Evolutionary conservation across 2,329 filamentous ascomycete genomes (phyloP), one percentile per base, ranked within the genome.

Genomic region (Xylariomycetidae sp.): DNA sequence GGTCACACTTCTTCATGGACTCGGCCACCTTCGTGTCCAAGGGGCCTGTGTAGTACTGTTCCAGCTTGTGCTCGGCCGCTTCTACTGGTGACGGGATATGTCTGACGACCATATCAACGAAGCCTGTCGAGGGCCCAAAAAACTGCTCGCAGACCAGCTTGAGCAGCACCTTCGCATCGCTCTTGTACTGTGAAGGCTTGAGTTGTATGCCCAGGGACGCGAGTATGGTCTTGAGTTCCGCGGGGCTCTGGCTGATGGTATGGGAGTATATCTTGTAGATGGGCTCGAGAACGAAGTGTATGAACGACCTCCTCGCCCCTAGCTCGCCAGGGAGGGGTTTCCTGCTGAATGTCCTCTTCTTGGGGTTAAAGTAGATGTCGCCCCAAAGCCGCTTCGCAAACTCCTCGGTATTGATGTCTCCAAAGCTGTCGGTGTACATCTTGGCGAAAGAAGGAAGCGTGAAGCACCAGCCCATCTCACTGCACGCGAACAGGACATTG

Each of bases 261-360:
- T 95, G 87, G 12, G 88, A 90, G 58, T 90, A 96, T 25, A 98
- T 72, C 61, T 98, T 98, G 73, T 98, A 98, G 47, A 98, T 88
- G 13, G 92, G 92, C 57, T 98, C 92, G 29, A 98, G 69, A 18
- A 98, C 75, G 57, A 96, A 98, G 60, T 94, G 82, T 36, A 96
- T 84, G 57, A 98, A 98, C 1, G 87, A 85, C 36, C 92, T 74
- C 58, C 83, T 85, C 5, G 89, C 79, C 10, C 75, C 70, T 43
- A 90, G 81, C 52, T 96, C 90, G 15, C 85, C 64, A 0, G 80
- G 76, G 4, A 55, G 37, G 22, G 53, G 47, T 57, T 94, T 96
- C 42, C 92, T 76, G 32, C 87, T 94, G 52, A 98, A 98, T 36
- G 85, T 90, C 42, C 90, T 81, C 61, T 86, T 94, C 49, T 70